phyloP scores from a whole-genome alignment of 345 rosid genomes.

The Ricinus communis region DNA sequence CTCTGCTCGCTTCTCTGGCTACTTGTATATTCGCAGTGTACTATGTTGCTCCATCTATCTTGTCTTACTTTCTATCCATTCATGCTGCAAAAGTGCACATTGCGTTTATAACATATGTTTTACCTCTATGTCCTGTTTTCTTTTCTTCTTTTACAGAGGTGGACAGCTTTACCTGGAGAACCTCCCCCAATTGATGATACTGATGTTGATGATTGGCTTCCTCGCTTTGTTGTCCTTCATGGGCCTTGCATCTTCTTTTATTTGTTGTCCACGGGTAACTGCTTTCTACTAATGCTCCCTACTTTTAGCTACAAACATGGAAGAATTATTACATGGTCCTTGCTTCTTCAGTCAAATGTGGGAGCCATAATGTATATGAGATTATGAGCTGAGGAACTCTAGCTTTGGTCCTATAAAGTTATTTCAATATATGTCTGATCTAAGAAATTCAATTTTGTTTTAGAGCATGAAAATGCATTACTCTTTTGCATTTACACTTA shows the following conservation, averaged over 20 bases:
- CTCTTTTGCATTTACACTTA: background rate
- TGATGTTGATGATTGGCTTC: constrained; percentile 98
- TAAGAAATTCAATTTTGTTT: background rate
- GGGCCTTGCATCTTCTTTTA: constrained; percentile 87
- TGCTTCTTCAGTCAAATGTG: background rate
- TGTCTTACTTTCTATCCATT: constrained; percentile 4
- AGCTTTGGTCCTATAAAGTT: background rate
- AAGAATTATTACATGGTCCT: background rate
- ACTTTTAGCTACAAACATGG: background rate
- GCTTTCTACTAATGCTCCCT: constrained; percentile 2
- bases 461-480: background rate
- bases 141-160: constrained; percentile 52
- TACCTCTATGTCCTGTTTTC: background rate
- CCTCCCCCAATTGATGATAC: constrained; percentile 86
- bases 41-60: constrained; percentile 13
- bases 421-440: background rate
- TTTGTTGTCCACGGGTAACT: constrained; percentile 67
- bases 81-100: constrained; percentile 11
- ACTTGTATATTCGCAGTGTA: constrained; percentile 82
- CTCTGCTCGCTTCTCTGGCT: constrained; percentile 85
- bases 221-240: constrained; percentile 89
- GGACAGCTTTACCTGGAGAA: constrained; percentile 96
- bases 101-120: background rate
- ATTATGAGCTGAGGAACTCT: background rate
- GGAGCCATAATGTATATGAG: background rate